Base-by-base conservation (phyloP, 2,329 filamentous ascomycete genomes). In the Trichothecium roseum region DNA sequence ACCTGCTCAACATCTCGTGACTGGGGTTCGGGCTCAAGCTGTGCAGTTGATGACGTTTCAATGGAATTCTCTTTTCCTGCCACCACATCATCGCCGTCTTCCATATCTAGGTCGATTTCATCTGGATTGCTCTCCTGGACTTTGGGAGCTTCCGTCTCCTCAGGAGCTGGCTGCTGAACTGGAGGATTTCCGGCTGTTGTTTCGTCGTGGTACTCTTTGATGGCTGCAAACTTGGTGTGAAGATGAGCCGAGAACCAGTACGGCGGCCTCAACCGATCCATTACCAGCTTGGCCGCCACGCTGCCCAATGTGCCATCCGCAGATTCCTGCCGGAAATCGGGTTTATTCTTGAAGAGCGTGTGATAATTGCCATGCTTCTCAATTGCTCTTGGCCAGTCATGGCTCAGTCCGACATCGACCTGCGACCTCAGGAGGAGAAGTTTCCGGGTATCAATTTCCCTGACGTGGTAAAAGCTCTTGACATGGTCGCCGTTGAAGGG, bases 171-270 rank as follows among this genome's bases (percentile, higher is more conserved):
- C 10, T 33, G 10, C 10, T 33, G 10, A 15, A 10, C 10, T 32
- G 14, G 3, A 6, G 20, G 20, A 6, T 24, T 6, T 10, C 10
- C 10, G 20, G 6, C 20, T 24, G 20, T 49, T 12, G 62, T 49
- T 13, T 56, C 54, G 42, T 78, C 49, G 32, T 56, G 44, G 38
- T 77, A 79, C n/a, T 43, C 62, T 52, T 73, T 81, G 42, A 76
- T 55, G 1, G 88, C 91, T 1, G 80, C 60, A 53, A 82, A 96
- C 52, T 89, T 93, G 63, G 83, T 79, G 57, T 98, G 91, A 61
- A 96, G 60, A 58, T 98, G 91, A 3, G 88, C 91, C 27, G 84
- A 81, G 54, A 96, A 95, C 91, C 91, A 98, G 54, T 86, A 81
- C 0, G 72, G 69, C 8, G 91, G 91, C 35, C 86, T 71, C 35